These are phyloP conservation scores for Sutorius eximius DNA, from an alignment of 1,284 basidiomycete species.

Conservation along the genomic window DNA sequence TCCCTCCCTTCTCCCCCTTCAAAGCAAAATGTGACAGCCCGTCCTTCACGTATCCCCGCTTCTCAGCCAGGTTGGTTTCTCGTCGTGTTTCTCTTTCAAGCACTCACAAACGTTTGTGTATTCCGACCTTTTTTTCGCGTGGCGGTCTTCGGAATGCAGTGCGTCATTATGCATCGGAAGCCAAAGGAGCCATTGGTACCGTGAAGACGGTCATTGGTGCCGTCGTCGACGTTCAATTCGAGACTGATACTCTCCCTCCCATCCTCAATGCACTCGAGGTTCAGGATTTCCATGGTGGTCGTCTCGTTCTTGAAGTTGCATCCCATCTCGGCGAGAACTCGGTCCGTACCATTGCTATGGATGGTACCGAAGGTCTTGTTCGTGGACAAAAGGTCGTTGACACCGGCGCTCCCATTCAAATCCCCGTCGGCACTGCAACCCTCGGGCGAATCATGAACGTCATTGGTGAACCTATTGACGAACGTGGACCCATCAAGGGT, in stretches of 20 bases:
- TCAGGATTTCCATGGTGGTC: constrained; percentile 87
- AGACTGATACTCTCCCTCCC: constrained; percentile 86
- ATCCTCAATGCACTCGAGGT: constrained; percentile 99
- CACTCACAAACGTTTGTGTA: constrained; percentile 14
- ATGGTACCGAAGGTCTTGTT: constrained; percentile 99
- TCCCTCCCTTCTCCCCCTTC: constrained; percentile 40
- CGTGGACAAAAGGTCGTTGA: constrained; percentile 97
- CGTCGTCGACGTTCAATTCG: constrained; percentile 98
- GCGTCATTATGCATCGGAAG: constrained; percentile 90
- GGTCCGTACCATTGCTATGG: constrained; percentile 97
- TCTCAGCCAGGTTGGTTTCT: constrained; percentile 35
- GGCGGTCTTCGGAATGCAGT: constrained; percentile 42
- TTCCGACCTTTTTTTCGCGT: constrained; percentile 12
- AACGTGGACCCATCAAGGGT: constrained; percentile 97
- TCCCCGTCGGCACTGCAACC: constrained; percentile 92
- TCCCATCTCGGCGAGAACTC: constrained; percentile 99
- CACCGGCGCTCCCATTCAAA: constrained; percentile 93
- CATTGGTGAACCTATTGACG: constrained; percentile 99
- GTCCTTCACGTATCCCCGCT: constrained; percentile 36
- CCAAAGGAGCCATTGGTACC: constrained; percentile 66
- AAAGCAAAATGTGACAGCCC: constrained; percentile 38
- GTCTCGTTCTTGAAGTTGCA: constrained; percentile 94
- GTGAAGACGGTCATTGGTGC: constrained; percentile 98
- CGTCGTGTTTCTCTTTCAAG: constrained; percentile 29
- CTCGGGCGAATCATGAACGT: constrained; percentile 99